These are phyloP conservation scores for Boletus rex-veris DNA, from an alignment of 768 basidiomycete genomes.

Conservation along the genomic window DNA sequence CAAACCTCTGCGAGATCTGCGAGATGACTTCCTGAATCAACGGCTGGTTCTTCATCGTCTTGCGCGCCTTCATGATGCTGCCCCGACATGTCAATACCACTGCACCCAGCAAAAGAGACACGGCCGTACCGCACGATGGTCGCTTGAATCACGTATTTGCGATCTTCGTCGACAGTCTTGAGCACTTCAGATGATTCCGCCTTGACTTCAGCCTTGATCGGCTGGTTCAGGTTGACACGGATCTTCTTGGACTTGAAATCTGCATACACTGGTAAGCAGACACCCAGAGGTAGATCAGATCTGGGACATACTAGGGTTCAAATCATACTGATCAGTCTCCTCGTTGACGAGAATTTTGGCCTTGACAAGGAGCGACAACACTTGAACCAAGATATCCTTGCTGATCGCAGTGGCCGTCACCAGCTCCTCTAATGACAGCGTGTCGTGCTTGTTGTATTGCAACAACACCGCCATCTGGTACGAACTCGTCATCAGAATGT, in stretches of 20 bases:
- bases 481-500: conserved; percentile 92
- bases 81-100: neutral
- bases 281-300: accelerated
- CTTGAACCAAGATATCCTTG: conserved; percentile 74
- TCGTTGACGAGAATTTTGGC: conserved; percentile 88
- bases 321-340: conserved; percentile 84
- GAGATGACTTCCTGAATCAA: conserved; percentile 88
- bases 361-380: conserved; percentile 67
- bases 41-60: conserved; percentile 92
- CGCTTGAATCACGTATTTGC: conserved; percentile 94
- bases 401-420: conserved; percentile 73
- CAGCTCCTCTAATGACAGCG: conserved; percentile 78
- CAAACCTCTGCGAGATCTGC: conserved; percentile 83
- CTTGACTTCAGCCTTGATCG: conserved; percentile 94
- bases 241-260: conserved; percentile 94
- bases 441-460: conserved; percentile 91
- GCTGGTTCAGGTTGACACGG: conserved; percentile 84
- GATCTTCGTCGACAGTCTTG: conserved; percentile 94
- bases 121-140: conserved; percentile 71
- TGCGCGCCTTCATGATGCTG: conserved; percentile 93
- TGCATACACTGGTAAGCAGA: conserved; percentile 27
- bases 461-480: conserved; percentile 94
- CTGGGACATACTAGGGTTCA: conserved; percentile 66
- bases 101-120: neutral
- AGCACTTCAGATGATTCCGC: conserved; percentile 85